Base-by-base conservation (phyloP, 257 asterid genomes). In the Voacanga thouarsii region DNA sequence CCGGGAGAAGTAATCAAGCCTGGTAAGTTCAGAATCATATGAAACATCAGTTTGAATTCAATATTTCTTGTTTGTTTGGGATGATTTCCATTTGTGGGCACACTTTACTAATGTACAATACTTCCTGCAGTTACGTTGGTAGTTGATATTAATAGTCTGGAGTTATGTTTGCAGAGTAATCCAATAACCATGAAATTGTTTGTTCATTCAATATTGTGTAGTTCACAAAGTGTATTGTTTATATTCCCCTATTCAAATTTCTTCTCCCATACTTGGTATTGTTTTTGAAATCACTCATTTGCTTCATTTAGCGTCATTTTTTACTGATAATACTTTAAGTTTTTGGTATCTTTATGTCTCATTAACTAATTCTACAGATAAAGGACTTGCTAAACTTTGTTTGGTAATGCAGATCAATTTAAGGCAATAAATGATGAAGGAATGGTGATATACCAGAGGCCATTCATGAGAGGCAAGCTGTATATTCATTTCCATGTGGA, bases 1-100 rank as follows among this genome's bases (percentile, higher is more conserved):
- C 97, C 97, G 23, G 98, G 98, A 5, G 97, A 94, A 87, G 97
- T 92, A 66, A 81, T 94, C 77, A 92, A 92, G 86, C 97, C 98
- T 72, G 94, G 97, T 92, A 77, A 79, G 90, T 61, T 63, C 12
- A 16, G 9, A 33, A 53, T 18, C 14, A 16, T 77, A 68, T 19
- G 5, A 1, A 16, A 43, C 1, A 18, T 21, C 24, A 39, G 28
- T 15, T 66, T 55, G n/a, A 21, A 4, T 24, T 68, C 28, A 37
- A 12, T 0, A 66, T 33, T 33, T 67, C 30, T 21, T 68, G 73
- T 21, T 0, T 19, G 14, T 10, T 21, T 1, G 16, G 53, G 30
- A 21, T 41, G 18, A 24, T 64, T 33, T 30, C 9, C 23, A 53
- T 21, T 41, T 19, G 6, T 11, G 33, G 12, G 24, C 45, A 0